These are phyloP conservation scores for Solanum chilense DNA, from an alignment of 257 asterid genomes.

Conservation along the genomic window DNA sequence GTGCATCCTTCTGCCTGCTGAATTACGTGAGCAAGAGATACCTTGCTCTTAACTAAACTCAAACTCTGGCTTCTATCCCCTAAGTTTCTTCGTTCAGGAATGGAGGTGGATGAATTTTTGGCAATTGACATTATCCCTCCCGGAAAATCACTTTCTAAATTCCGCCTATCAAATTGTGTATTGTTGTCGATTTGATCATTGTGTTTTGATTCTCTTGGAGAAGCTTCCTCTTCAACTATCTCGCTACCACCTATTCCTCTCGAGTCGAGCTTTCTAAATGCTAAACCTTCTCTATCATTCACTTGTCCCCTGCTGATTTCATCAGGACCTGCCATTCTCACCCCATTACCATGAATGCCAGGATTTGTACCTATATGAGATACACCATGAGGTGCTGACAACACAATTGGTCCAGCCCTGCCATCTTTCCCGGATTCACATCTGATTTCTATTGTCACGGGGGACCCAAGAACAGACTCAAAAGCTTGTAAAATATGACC, in stretches of 20 bases:
- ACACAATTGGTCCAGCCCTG: slow-evolving; percentile 20
- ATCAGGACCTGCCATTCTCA: slow-evolving; percentile 7
- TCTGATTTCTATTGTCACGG: slow-evolving; percentile 73
- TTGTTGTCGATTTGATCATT: background rate
- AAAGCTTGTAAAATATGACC: slow-evolving; percentile 73
- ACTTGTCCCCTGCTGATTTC: slow-evolving; percentile 15
- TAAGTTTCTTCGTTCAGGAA: slow-evolving; percentile 22
- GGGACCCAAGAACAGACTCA: slow-evolving; percentile 72
- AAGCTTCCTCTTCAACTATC: slow-evolving; percentile 53
- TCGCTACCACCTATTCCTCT: slow-evolving; percentile 37
- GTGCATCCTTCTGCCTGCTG: slow-evolving; percentile 76
- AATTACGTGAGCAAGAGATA: slow-evolving; percentile 86
- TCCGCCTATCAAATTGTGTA: slow-evolving; percentile 1
- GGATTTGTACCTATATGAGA: slow-evolving; percentile 7
- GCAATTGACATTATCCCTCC: slow-evolving; percentile 3
- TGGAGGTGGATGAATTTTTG: slow-evolving; percentile 1
- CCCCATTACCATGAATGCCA: background rate
- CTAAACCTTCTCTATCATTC: slow-evolving; percentile 15
- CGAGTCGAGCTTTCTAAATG: background rate
- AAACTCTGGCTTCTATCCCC: slow-evolving; percentile 52
- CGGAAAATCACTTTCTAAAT: slow-evolving; percentile 4
- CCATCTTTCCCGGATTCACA: slow-evolving; percentile 42
- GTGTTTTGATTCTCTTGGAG: slow-evolving; percentile 12
- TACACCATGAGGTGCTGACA: slow-evolving; percentile 33
- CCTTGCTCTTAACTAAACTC: slow-evolving; percentile 77